phyloP scores from a whole-genome alignment of 2,329 filamentous ascomycete species.

The Alternaria infectoria region DNA sequence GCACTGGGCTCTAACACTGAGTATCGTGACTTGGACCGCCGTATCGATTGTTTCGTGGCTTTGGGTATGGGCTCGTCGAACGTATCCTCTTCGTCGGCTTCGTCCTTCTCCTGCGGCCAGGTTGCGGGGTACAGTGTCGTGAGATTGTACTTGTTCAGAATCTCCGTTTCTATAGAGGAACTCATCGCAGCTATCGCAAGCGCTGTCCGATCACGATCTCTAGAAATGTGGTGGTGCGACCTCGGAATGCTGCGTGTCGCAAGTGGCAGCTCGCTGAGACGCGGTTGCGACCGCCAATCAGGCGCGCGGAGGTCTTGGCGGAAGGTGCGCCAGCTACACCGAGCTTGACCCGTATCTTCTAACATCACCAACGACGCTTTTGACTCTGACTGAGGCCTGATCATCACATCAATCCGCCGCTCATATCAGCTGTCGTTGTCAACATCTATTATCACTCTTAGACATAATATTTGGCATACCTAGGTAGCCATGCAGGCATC shows the following conservation, averaged over 20 bases:
- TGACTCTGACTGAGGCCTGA: accelerated
- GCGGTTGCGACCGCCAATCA: conserved; percentile 33
- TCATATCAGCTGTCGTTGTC: too few species aligned
- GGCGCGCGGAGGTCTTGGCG: conserved; percentile 17
- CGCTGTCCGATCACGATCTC: not conserved
- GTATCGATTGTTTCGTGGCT: conserved; percentile 30
- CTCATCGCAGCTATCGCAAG: conserved; percentile 32
- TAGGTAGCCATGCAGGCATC: not conserved
- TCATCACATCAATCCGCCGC: not conserved
- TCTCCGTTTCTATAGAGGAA: conserved; percentile 64
- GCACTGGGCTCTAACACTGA: conserved; percentile 81
- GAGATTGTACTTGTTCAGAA: conserved; percentile 91
- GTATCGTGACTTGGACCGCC: conserved; percentile 77
- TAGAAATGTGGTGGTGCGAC: not conserved
- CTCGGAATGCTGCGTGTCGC: conserved; percentile 15
- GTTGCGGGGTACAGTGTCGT: conserved; percentile 76
- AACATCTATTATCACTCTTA: too few species aligned
- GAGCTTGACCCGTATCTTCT: not conserved
- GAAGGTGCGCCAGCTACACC: not conserved
- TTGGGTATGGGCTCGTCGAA: conserved; percentile 57
- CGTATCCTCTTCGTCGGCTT: conserved; percentile 62
- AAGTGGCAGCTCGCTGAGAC: conserved; percentile 24
- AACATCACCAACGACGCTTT: not conserved
- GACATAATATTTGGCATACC: not conserved
- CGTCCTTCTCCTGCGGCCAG: conserved; percentile 85